Base-by-base conservation (phyloP, 106 monocot species). In the Dioscorea zingiberensis region DNA sequence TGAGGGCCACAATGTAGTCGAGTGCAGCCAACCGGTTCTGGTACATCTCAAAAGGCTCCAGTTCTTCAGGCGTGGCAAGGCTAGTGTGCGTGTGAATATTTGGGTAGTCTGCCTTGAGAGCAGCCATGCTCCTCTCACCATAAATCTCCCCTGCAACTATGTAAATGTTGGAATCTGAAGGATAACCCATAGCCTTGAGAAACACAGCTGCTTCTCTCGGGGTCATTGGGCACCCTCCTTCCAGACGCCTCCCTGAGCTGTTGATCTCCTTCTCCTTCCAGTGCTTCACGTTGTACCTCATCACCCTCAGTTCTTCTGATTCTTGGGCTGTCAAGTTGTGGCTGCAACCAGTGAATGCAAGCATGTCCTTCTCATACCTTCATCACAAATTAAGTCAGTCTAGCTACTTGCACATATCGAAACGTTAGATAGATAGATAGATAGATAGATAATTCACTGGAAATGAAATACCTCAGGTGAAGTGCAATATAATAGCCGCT, bases 221-320 rank as follows among this genome's bases (percentile, higher is more conserved):
- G 13, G 79, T 79, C 87, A 87, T 83, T 13, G 87, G 87, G 45
- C 87, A 87, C 13, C 80, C 77, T 6, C 87, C 87, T 26, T 77
- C 51, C 0, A 69, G 27, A 25, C 87, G 56, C 56, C 63, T 69
- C 23, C 71, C 71, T 17, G n/a, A 66, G 51, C 83, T 69, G 38
- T 87, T 65, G 47, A 87, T 87, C 26, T 77, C 77, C 55, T 87
- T 87, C 60, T 77, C 80, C 66, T 80, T 83, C 87, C 87, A 87
- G 61, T 83, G 80, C 47, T 51, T 55, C 60, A 77, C 74, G 1
- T 27, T 44, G 59, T 74, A 80, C 48, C 87, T 45, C 87, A 87
- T 77, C 10, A 15, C 59, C 12, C 58, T 26, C n/a, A 87, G 58
- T 49, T 87, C 77, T 3, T 71, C 61, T 26, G 76, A 57, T 60